Base-by-base conservation (phyloP, 2,329 filamentous ascomycete species). In the Cladosporium halotolerans region DNA sequence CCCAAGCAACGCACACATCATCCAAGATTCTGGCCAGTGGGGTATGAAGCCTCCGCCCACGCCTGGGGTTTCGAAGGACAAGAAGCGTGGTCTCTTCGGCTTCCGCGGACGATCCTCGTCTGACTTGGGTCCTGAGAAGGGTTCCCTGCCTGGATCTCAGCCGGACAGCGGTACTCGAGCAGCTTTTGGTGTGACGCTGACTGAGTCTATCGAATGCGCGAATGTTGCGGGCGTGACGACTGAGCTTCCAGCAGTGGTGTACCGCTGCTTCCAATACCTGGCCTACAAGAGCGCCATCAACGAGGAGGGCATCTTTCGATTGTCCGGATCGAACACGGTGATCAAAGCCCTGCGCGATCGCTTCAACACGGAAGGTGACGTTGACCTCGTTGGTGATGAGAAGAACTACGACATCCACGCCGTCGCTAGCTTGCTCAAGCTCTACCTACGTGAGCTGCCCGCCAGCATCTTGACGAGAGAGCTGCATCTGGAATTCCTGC, bases 361-460 rank as follows among this genome's bases (percentile, higher is more conserved):
- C 2, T 99, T 99, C 75, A 96, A 99, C 70, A 83, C 73, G 3
- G 91, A 99, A 73, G 86, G 91, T 43, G 93, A 99, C 66, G 81
- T 99, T 59, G 89, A 96, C 67, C 77, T 99, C 48, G 70, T 96
- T 23, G 59, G 58, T 9, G 91, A 92, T 55, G 86, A 86, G 46
- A 84, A 88, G 55, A 95, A 92, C 68, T 89, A 96, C 67, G 93
- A 99, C 68, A 91, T 99, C 23, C 92, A 99, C 68, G 93, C 93
- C 0, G 87, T 99, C 9, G 93, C 93, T 7, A 96, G 91, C 33
- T 77, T 99, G 45, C 79, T 99, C 64, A 99, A 99, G 73, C 78
- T 95, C 45, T 99, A 97, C 68, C 77, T 99, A 43, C 85, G 93
- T 52, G 93, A 99, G 70, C 76, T 99, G 50, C 93, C 93, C 4